Percentiles rank a stretch among this genome's conserved stretches.
phyloP scores from a whole-genome alignment of 805 yeast genomes.

The Candida silvatica region DNA sequence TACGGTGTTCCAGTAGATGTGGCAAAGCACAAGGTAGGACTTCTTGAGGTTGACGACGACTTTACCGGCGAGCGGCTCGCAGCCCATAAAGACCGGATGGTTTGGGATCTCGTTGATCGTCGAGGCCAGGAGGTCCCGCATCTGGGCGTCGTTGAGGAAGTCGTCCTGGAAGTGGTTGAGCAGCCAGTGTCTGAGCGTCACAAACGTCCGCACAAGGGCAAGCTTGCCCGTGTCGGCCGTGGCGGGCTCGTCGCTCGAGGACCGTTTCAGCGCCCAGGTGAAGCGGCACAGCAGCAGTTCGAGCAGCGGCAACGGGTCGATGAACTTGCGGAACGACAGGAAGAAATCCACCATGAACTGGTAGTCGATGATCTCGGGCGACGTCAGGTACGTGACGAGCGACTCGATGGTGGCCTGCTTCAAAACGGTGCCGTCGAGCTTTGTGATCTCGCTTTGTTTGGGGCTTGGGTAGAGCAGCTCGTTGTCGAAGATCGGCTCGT shows the following conservation, averaged over 20 bases:
- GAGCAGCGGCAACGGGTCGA: conserved; percentile 49
- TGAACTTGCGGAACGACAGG: conserved; percentile 68
- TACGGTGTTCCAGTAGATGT: conserved; percentile 24
- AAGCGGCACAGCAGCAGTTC: conserved; percentile 56
- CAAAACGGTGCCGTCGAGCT: conserved; percentile 12
- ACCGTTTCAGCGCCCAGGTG: conserved; percentile 54
- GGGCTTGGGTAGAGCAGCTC: conserved; percentile 25
- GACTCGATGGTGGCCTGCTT: conserved; percentile 27
- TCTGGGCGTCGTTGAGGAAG: conserved; percentile 45
- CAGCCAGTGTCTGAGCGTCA: conserved; percentile 82
- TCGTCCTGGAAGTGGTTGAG: conserved; percentile 83
- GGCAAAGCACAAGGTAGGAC: conserved; percentile 22
- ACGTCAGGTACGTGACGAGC: conserved; percentile 53
- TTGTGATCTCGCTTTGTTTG: conserved; percentile 22
- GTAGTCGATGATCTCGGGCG: conserved; percentile 71
- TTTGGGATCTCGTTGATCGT: conserved; percentile 32
- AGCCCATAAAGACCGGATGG: conserved; percentile 11
- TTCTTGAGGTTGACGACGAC: conserved; percentile 26
- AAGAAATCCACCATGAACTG: conserved; percentile 78
- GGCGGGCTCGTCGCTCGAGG: conserved; percentile 11
- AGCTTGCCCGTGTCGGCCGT: conserved; percentile 46
- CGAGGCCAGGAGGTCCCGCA: conserved; percentile 35
- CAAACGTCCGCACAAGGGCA: conserved; percentile 75
- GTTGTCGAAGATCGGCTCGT: conserved; percentile 27
- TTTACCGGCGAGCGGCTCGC: conserved; percentile 14